Evolutionary conservation across 345 rosid species (phyloP).

Genomic region (Eucalyptus pauciflora): DNA sequence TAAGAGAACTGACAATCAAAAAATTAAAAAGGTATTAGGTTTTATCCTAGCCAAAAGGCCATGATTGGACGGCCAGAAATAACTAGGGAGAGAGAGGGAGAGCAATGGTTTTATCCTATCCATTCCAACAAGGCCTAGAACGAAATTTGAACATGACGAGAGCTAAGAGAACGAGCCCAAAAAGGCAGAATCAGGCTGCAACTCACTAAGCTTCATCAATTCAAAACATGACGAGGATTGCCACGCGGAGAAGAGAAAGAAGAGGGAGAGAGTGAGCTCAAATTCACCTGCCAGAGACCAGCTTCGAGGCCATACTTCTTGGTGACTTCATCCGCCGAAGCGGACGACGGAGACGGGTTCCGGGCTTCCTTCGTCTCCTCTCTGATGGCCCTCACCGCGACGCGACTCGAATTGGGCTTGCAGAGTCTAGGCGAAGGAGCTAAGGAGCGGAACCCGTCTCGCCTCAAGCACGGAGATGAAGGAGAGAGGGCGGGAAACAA

Average conservation of each 20-base stretch:
- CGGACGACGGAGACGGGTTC: conserved; percentile 21
- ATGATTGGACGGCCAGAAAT: neutral
- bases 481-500: neutral
- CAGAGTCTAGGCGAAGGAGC: conserved; percentile 3
- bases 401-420: conserved; percentile 10
- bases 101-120: neutral
- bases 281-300: conserved; percentile 81
- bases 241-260: neutral
- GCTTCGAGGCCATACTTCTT: conserved; percentile 87
- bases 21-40: neutral
- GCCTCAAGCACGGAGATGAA: conserved; percentile 6
- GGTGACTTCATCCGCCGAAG: conserved; percentile 61
- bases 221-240: neutral
- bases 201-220: neutral
- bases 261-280: neutral
- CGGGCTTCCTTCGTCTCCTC: conserved; percentile 40
- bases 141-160: neutral
- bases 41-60: neutral
- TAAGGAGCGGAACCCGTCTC: conserved; percentile 1
- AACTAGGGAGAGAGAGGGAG: neutral
- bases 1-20: neutral
- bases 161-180: neutral
- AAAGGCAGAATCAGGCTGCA: neutral
- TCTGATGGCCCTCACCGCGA: conserved; percentile 43
- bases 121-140: neutral